Conservation (phyloP, 768 basidiomycete genomes). For the Lactifluus piperatus region DNA sequence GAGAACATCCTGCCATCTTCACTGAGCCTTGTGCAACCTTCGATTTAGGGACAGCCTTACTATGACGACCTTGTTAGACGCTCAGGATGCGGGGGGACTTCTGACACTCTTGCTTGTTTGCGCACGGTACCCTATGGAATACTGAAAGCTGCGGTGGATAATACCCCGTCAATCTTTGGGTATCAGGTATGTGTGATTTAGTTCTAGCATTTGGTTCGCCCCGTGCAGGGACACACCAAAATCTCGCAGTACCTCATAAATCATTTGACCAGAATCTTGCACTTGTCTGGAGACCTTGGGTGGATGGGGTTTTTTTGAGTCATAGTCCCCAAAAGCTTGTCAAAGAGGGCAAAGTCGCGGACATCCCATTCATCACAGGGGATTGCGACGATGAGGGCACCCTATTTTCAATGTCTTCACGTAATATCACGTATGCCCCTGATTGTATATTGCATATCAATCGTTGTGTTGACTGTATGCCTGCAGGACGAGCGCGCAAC, state of each 20-base stretch:
- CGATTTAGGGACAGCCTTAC: conserved; percentile 24
- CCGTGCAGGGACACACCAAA: too few relatives aligned
- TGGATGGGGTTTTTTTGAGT: conserved; percentile 34
- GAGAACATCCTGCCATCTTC: conserved; percentile 25
- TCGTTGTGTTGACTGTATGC: too few relatives aligned
- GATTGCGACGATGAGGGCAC: conserved; percentile 26
- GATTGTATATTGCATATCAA: background rate
- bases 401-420: conserved; percentile 14
- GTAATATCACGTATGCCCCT: conserved; percentile 28
- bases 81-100: conserved; percentile 29
- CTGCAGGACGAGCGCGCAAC: too few relatives aligned
- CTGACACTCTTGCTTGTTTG: conserved; percentile 35
- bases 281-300: conserved; percentile 31
- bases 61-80: conserved; percentile 35
- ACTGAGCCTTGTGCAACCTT: background rate
- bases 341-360: conserved; percentile 23
- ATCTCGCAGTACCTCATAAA: background rate
- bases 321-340: conserved; percentile 27
- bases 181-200: conserved; percentile 25
- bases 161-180: conserved; percentile 24
- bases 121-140: conserved; percentile 28
- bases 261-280: conserved; percentile 20
- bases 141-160: conserved; percentile 28
- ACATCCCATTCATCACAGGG: conserved; percentile 26
- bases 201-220: background rate